These are phyloP conservation scores for Arachis monticola DNA, from an alignment of 331 rosid species.

Conservation along the genomic window DNA sequence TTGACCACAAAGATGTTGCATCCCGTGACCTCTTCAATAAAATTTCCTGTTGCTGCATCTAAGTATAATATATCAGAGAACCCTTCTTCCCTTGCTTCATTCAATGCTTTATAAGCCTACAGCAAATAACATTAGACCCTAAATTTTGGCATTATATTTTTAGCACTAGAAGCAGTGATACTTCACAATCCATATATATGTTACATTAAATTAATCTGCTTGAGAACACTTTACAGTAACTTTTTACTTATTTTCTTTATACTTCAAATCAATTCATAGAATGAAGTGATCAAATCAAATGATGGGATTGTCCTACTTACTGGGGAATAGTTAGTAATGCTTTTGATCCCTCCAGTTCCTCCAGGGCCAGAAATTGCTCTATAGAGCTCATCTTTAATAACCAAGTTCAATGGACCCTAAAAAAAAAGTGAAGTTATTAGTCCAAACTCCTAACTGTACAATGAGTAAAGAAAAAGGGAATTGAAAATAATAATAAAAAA, in stretches of 20 bases:
- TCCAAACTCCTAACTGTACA: not conserved
- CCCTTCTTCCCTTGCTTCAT: slow-evolving; percentile 57
- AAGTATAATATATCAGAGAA: slow-evolving; percentile 67
- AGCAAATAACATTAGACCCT: not conserved
- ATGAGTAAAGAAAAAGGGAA: not conserved
- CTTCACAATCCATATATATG: too few species aligned
- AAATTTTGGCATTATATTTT: too few species aligned
- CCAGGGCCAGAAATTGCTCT: slow-evolving; percentile 47
- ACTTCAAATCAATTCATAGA: too few species aligned
- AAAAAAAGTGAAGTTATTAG: not conserved
- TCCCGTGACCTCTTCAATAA: slow-evolving; percentile 53
- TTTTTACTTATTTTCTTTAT: not conserved
- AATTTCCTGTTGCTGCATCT: slow-evolving; percentile 56
- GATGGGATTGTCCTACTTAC: slow-evolving; percentile 33
- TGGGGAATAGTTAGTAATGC: slow-evolving; percentile 55
- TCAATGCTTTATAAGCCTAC: slow-evolving; percentile 45
- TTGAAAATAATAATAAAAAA: too few species aligned
- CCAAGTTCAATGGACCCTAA: slow-evolving; percentile 37
- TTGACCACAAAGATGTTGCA: slow-evolving; percentile 64
- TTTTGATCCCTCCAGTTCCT: slow-evolving; percentile 59
- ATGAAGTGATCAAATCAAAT: too few species aligned
- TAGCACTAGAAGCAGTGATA: too few species aligned
- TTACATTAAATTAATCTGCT: too few species aligned
- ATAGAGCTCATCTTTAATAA: slow-evolving; percentile 36
- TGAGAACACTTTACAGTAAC: not conserved